Base-by-base conservation (phyloP, 257 asterid species). In the Phtheirospermum japonicum region DNA sequence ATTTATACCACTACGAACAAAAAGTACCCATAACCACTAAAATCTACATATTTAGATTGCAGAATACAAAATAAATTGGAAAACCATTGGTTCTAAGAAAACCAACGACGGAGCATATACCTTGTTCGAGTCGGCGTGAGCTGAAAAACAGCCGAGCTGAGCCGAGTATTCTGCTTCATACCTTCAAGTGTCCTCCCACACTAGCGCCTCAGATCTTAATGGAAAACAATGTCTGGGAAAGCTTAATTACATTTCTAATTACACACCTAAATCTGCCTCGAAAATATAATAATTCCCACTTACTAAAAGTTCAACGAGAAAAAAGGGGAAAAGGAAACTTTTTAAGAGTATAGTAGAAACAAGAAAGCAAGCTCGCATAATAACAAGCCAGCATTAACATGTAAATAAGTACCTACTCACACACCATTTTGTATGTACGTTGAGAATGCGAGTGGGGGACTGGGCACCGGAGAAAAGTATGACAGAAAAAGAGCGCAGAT, bases 101-200 rank as follows among this genome's bases (percentile, higher is more conserved):
- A n/a, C 26, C 28, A 23, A 23, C 28, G 10, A 39, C 13, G 32
- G 43, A 3, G 11, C 36, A 67, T 16, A 39, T n/a, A 69, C 96
- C 97, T 81, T 9, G 99, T 89, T 69, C 99, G 81, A 63, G 99
- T 92, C 18, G 97, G 97, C 68, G 96, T 92, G 77, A 89, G 97
- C 70, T 86, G 95, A 78, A 92, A 92, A 61, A 89, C 89, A 66
- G 85, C 94, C 7, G 94, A 86, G 69, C 81, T 83, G 46, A 92
- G 96, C 55, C 72, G 80, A 75, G 89, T 71, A 59, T 69, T 80
- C 49, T 84, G 75, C 88, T 83, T 89, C 99, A 92, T 89, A 52
- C 40, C 66, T 51, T 46, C 71, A 36, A 61, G 34, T 72, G 42
- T 6, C 11, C 7, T 0, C 49, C 39, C 51, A 33, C 66, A 51